A percentile compares a stretch with the other conserved stretches of the same genome.
phyloP scores from a whole-genome alignment of 139 green algal genomes.

The Microglena sp. region DNA sequence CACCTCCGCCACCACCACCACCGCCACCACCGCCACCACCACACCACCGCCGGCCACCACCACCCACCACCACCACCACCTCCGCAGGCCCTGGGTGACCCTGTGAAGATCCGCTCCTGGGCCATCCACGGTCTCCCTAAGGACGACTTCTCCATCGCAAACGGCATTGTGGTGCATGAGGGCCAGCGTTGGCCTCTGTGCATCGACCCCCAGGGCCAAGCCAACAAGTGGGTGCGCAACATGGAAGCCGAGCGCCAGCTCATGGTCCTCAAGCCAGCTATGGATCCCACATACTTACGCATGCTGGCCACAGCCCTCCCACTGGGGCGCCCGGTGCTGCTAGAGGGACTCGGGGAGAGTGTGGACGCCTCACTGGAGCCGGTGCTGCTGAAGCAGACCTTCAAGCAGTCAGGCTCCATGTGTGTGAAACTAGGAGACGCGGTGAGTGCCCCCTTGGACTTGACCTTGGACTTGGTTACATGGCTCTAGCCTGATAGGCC shows the following conservation, averaged over 20 bases:
- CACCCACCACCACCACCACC: too few species aligned
- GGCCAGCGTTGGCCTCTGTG: constrained; percentile 61
- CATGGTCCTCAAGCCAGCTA: constrained; percentile 59
- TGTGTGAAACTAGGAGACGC: constrained; percentile 70
- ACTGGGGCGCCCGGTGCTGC: constrained; percentile 45
- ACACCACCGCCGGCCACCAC: too few species aligned
- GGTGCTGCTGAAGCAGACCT: constrained; percentile 60
- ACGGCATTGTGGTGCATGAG: constrained; percentile 48
- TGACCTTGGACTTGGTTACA: too few species aligned
- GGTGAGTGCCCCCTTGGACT: constrained; percentile 52
- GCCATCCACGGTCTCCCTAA: constrained; percentile 68
- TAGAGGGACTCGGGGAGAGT: constrained; percentile 67
- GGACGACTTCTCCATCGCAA: constrained; percentile 67
- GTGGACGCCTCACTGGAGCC: constrained; percentile 71
- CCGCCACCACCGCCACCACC: too few species aligned
- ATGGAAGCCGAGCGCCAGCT: constrained; percentile 59
- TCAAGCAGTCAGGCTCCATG: constrained; percentile 47
- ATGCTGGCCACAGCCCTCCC: constrained; percentile 47
- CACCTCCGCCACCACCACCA: too few species aligned
- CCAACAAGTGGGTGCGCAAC: constrained; percentile 72
- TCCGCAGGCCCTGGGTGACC: constrained; percentile 42
- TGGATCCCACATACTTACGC: constrained; percentile 59
- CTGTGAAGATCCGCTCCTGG: constrained; percentile 64
- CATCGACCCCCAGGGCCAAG: constrained; percentile 74
- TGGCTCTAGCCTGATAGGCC: too few species aligned